A percentile compares a stretch with the other conserved stretches of the same genome.
Conservation (phyloP, 2,329 filamentous ascomycete genomes). For the Neofusicoccum ribis region DNA sequence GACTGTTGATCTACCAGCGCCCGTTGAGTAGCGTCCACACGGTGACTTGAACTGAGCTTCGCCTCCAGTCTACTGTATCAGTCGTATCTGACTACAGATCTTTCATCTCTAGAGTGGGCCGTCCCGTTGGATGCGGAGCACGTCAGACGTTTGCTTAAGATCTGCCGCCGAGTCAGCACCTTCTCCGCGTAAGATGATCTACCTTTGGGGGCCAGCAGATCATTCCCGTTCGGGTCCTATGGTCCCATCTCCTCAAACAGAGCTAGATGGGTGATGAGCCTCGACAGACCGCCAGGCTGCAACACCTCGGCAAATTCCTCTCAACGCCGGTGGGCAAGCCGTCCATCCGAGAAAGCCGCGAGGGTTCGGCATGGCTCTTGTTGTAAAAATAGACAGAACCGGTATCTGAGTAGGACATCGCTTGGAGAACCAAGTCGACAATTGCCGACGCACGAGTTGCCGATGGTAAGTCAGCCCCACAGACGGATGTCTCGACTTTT, state of each 20-base stretch:
- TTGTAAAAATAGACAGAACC: background rate
- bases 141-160: background rate
- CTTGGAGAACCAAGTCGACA: background rate
- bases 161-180: conserved; percentile 5
- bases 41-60: background rate
- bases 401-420: background rate
- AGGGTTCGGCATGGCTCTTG: background rate
- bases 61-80: background rate
- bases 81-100: background rate
- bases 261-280: background rate
- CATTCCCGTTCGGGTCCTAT: background rate
- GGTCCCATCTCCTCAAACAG: background rate
- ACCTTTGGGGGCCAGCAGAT: conserved; percentile 9
- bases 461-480: background rate
- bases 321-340: background rate
- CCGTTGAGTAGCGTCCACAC: background rate
- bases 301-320: background rate
- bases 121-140: background rate
- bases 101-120: background rate
- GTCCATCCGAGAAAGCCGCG: background rate
- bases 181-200: conserved; percentile 6
- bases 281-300: background rate
- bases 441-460: background rate
- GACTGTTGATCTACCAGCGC: background rate
- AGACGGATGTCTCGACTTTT: no score